phyloP scores from a whole-genome alignment of 208 protist species.

The Tritrichomonas musculus region DNA sequence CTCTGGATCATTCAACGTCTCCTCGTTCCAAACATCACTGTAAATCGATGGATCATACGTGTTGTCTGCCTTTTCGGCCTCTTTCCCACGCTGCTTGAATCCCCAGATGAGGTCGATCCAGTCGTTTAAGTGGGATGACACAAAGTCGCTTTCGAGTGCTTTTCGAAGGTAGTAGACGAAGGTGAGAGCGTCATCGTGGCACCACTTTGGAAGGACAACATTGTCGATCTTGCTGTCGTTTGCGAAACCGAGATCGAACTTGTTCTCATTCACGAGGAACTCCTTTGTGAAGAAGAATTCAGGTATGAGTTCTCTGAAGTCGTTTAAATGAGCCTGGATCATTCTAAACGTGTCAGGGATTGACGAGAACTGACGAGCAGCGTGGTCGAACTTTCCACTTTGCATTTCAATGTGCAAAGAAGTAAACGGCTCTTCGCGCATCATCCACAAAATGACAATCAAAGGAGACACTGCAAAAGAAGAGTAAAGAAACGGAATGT shows the following conservation, averaged over 20 bases:
- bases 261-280: slow-evolving; percentile 54
- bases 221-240: slow-evolving; percentile 16
- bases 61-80: neutral
- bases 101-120: slow-evolving; percentile 2
- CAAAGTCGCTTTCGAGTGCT: neutral
- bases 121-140: neutral
- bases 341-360: neutral
- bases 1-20: neutral
- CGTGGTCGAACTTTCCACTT: neutral
- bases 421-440: neutral
- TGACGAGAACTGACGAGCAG: neutral
- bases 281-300: slow-evolving; percentile 60
- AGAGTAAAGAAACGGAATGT: too few species aligned
- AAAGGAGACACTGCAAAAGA: neutral
- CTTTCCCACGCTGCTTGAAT: neutral
- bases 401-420: slow-evolving; percentile 8
- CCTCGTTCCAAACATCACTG: neutral
- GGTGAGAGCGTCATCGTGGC: too few species aligned
- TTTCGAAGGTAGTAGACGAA: neutral
- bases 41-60: slow-evolving; percentile 11
- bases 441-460: neutral
- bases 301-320: slow-evolving; percentile 52
- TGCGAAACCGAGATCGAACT: slow-evolving; percentile 48
- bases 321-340: neutral
- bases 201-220: neutral